A percentile compares a stretch with the other conserved stretches of the same genome.
These are phyloP conservation scores for Leccinum sublutescens DNA, from an alignment of 768 basidiomycete genomes.

Conservation along the genomic window DNA sequence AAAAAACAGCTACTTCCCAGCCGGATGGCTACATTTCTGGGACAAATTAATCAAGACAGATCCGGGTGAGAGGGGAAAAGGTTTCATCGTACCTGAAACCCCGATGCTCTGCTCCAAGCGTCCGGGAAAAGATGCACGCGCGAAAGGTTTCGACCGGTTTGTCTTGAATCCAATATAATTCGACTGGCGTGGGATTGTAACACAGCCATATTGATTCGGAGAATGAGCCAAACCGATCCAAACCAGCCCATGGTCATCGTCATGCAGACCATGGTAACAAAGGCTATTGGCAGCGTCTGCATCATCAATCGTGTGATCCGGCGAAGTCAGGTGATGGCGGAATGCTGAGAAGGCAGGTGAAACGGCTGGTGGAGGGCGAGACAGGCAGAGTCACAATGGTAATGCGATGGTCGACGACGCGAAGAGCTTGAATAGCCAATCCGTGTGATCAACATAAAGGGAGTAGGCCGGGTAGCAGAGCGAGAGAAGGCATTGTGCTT, in stretches of 20 bases:
- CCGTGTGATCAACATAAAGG: too few relatives aligned
- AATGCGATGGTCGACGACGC: not conserved
- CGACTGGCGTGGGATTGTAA: not conserved
- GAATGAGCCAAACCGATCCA: constrained; percentile 5
- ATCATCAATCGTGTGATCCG: not conserved
- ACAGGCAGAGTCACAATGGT: not conserved
- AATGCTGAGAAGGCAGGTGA: not conserved
- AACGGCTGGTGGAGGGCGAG: not conserved
- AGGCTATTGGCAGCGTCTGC: not conserved
- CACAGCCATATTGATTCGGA: constrained; percentile 3
- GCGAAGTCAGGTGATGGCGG: constrained; percentile 11
- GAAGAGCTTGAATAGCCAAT: not conserved
- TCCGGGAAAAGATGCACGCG: not conserved
- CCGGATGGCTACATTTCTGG: not conserved
- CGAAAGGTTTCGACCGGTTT: not conserved
- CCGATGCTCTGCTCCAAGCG: not conserved
- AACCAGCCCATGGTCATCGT: constrained; percentile 1
- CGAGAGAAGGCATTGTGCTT: not conserved
- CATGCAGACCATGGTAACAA: not conserved
- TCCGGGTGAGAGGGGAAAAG: not conserved
- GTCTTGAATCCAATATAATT: not conserved
- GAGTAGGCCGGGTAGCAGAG: not conserved
- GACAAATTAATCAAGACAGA: not conserved
- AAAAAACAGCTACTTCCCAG: not conserved
- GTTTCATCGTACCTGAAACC: not conserved